phyloP scores from a whole-genome alignment of 2,329 filamentous ascomycete genomes.

The Cladophialophora chaetospira region DNA sequence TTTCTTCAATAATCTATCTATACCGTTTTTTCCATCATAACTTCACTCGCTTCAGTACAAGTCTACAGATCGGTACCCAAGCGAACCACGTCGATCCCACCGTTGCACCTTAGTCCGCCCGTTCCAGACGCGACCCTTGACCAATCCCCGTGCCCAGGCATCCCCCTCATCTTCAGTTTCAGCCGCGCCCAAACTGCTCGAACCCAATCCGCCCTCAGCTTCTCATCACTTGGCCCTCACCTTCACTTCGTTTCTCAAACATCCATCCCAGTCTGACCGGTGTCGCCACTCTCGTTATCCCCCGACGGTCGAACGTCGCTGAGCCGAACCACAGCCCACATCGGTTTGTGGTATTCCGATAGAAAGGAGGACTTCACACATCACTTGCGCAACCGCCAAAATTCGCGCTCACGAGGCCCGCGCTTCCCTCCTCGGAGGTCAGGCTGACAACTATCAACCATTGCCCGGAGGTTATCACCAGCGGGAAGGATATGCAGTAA shows the following conservation, averaged over 20 bases:
- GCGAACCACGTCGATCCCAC: too few relatives aligned
- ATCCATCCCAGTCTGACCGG: neutral
- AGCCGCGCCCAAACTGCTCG: constrained; percentile 12
- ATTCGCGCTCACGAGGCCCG: constrained; percentile 59
- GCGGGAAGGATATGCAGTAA: constrained; percentile 52
- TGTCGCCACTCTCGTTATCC: constrained; percentile 1
- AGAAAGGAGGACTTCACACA: neutral
- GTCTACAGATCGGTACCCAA: too few relatives aligned
- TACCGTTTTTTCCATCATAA: neutral
- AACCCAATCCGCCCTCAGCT: constrained; percentile 9
- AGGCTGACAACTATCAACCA: constrained; percentile 53
- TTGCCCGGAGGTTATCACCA: constrained; percentile 54
- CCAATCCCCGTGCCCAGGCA: constrained; percentile 18
- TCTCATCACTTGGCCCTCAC: constrained; percentile 7
- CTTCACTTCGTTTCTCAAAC: neutral
- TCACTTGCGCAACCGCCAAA: constrained; percentile 42
- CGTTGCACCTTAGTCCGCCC: constrained; percentile 6
- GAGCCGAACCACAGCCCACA: constrained; percentile 23
- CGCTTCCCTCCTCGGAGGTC: constrained; percentile 60
- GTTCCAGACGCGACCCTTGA: constrained; percentile 8
- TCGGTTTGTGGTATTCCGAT: constrained; percentile 21
- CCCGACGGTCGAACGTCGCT: constrained; percentile 20
- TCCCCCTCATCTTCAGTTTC: constrained; percentile 22
- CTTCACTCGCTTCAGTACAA: neutral
- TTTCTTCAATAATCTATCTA: constrained; percentile 8